phyloP scores from a whole-genome alignment of 2,329 filamentous ascomycete genomes.

The Graphiopsis chlorocephala region DNA sequence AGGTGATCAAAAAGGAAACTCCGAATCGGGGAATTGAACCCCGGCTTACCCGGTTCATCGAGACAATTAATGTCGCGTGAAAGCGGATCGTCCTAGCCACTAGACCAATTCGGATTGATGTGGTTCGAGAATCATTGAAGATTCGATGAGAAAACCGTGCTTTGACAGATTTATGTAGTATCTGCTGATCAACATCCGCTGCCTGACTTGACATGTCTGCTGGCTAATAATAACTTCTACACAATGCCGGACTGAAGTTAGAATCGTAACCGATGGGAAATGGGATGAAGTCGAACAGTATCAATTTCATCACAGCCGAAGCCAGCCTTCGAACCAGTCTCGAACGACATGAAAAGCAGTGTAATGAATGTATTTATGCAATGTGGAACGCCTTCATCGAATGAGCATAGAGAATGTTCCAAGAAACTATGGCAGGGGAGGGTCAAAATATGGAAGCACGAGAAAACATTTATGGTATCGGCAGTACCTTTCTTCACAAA shows the following conservation, averaged over 20 bases:
- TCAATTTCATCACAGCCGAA: neutral
- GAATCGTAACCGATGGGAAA: neutral
- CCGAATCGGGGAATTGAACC: neutral
- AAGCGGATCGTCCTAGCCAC: neutral
- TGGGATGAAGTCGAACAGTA: neutral
- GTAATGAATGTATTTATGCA: neutral
- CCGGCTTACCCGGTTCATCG: neutral
- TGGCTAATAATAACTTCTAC: no score
- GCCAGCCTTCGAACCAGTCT: no score
- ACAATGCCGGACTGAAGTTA: neutral
- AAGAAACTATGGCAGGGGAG: fast-evolving
- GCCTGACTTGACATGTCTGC: neutral
- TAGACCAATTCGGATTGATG: neutral
- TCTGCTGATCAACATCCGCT: no score
- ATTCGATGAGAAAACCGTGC: no score
- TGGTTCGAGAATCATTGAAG: neutral
- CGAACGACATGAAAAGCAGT: no score
- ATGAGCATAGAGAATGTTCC: neutral
- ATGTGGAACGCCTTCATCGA: neutral
- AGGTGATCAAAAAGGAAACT: neutral
- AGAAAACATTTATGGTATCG: neutral
- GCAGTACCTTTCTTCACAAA: no score
- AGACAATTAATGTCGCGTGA: neutral
- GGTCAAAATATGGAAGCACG: neutral
- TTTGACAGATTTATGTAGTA: no score